A percentile compares a stretch with the other conserved stretches of the same genome.
These are phyloP conservation scores for Mycena crocata DNA, from an alignment of 768 basidiomycete species.

Conservation along the genomic window DNA sequence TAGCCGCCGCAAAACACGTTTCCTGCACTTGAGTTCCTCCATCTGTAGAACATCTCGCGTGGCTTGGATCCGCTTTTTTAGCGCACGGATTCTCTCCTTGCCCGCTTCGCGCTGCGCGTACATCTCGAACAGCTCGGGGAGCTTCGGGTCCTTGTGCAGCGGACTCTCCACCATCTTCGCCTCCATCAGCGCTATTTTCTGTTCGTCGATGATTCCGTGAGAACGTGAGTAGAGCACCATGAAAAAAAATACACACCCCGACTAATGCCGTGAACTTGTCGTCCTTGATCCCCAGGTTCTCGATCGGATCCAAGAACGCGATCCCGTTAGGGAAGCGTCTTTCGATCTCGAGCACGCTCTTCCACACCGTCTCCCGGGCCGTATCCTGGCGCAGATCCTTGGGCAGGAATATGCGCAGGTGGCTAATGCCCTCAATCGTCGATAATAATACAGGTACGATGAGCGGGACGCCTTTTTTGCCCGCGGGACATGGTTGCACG, in stretches of 20 bases:
- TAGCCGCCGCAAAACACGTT: conserved; percentile 91
- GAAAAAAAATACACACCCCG: conserved; percentile 60
- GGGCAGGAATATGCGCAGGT: conserved; percentile 87
- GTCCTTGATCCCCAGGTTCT: conserved; percentile 97
- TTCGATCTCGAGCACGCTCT: conserved; percentile 92
- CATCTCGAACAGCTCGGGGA: conserved; percentile 84
- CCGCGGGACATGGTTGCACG: conserved; percentile 78
- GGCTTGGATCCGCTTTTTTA: conserved; percentile 88
- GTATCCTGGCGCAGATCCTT: conserved; percentile 87
- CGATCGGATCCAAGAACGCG: conserved; percentile 87
- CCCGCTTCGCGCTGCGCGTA: conserved; percentile 82
- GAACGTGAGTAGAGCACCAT: background rate
- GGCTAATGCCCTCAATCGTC: conserved; percentile 87
- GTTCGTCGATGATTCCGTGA: background rate
- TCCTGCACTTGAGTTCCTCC: conserved; percentile 95
- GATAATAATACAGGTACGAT: conserved; percentile 91
- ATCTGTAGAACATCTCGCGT: conserved; percentile 95
- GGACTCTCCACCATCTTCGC: conserved; percentile 84
- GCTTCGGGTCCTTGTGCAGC: conserved; percentile 80
- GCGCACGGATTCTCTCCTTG: conserved; percentile 74
- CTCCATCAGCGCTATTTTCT: conserved; percentile 96
- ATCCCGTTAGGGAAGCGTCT: conserved; percentile 91
- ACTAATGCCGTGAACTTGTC: conserved; percentile 91
- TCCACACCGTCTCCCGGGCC: conserved; percentile 87
- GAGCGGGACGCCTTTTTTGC: conserved; percentile 82